These are phyloP conservation scores for Penicillium sp. DNA, from an alignment of 2,329 filamentous ascomycete species.

Conservation along the genomic window DNA sequence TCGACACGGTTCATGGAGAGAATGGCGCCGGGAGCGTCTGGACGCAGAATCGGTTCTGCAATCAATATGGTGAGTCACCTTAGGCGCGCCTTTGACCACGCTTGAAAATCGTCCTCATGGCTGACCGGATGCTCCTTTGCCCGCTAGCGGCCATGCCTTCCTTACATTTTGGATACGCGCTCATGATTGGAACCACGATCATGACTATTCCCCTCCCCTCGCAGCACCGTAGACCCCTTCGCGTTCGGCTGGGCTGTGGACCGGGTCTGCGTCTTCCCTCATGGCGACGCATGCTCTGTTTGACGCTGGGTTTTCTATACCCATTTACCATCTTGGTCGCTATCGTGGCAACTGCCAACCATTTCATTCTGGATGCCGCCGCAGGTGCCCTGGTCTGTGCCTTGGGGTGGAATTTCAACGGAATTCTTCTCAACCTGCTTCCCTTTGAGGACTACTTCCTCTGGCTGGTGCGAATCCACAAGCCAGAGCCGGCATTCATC, in stretches of 20 bases:
- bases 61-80: conserved; percentile 58
- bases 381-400: conserved; percentile 61
- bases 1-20: conserved; percentile 54
- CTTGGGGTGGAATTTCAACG: conserved; percentile 55
- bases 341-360: conserved; percentile 67
- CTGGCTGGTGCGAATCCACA: conserved; percentile 58
- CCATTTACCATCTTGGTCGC: conserved; percentile 60
- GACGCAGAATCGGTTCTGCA: conserved; percentile 68
- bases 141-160: conserved; percentile 63
- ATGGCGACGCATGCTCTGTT: conserved; percentile 47
- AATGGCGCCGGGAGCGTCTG: conserved; percentile 61
- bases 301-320: conserved; percentile 55
- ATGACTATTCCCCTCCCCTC: conserved; percentile 58
- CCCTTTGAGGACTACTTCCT: conserved; percentile 64
- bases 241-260: conserved; percentile 27
- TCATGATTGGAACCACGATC: conserved; percentile 65
- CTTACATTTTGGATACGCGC: conserved; percentile 68
- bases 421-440: conserved; percentile 56
- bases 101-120: too few species aligned
- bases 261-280: conserved; percentile 39
- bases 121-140: neutral
- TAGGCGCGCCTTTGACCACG: too few species aligned
- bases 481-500: conserved; percentile 43
- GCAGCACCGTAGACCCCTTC: conserved; percentile 43
- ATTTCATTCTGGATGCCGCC: conserved; percentile 65